phyloP scores from a whole-genome alignment of 1,284 basidiomycete species.

The Ceratorhiza oryzae-sativae region DNA sequence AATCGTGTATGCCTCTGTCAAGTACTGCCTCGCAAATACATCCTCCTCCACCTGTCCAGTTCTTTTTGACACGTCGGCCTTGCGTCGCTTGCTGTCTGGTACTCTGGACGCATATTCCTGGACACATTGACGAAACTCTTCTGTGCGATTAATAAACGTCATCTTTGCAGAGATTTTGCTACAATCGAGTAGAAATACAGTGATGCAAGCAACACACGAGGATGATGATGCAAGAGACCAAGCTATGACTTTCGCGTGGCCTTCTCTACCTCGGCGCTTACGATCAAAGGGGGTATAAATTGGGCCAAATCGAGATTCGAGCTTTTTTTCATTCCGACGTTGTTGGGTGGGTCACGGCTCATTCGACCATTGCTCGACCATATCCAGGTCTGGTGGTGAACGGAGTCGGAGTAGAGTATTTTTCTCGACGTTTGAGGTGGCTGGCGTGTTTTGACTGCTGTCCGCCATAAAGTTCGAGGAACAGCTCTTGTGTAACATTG shows the following conservation, averaged over 20 bases:
- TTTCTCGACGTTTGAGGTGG: constrained; percentile 77
- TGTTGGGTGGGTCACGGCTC: constrained; percentile 37
- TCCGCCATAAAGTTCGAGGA: constrained; percentile 74
- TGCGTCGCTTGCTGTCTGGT: constrained; percentile 62
- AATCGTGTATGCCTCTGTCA: constrained; percentile 74
- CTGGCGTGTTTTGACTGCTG: constrained; percentile 60
- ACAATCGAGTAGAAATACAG: constrained; percentile 31
- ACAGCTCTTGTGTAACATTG: constrained; percentile 52
- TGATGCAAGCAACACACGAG: constrained; percentile 17
- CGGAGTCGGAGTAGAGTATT: constrained; percentile 35
- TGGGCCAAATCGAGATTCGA: constrained; percentile 27
- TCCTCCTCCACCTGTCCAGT: constrained; percentile 51
- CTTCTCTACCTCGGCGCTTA: constrained; percentile 36
- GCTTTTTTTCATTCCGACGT: constrained; percentile 27
- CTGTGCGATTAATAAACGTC: constrained; percentile 58
- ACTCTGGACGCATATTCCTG: constrained; percentile 53
- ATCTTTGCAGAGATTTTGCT: background rate
- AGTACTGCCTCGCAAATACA: constrained; percentile 65
- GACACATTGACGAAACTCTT: constrained; percentile 64
- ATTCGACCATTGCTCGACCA: constrained; percentile 36
- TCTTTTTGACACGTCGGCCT: constrained; percentile 49
- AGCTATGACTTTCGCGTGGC: constrained; percentile 1
- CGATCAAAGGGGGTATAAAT: background rate
- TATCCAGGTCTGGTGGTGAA: constrained; percentile 22
- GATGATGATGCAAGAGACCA: constrained; percentile 39